phyloP scores from a whole-genome alignment of 2,329 filamentous ascomycete genomes.

The Emericellopsis cladophorae region DNA sequence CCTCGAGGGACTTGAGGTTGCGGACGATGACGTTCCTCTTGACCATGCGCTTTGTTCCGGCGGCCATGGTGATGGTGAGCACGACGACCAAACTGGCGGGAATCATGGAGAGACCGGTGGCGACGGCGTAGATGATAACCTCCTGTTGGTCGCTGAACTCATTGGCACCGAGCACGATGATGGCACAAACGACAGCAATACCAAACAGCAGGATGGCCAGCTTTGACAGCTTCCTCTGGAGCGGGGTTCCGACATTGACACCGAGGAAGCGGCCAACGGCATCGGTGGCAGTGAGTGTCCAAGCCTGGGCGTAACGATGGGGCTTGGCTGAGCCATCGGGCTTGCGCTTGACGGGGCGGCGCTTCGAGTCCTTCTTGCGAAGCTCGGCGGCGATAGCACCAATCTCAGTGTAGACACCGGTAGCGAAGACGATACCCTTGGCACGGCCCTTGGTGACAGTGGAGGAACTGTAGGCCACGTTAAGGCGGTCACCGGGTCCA shows the following conservation, averaged over 20 bases:
- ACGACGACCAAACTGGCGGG: constrained; percentile 35
- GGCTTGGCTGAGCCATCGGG: constrained; percentile 38
- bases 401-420: constrained; percentile 47
- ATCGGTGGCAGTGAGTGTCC: constrained; percentile 38
- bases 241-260: constrained; percentile 55
- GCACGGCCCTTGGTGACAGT: constrained; percentile 46
- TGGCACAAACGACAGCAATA: constrained; percentile 54
- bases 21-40: constrained; percentile 39
- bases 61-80: constrained; percentile 47
- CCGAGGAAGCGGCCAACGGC: constrained; percentile 52
- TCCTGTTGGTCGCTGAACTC: constrained; percentile 38
- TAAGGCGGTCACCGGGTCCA: constrained; percentile 37
- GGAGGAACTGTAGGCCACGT: constrained; percentile 45
- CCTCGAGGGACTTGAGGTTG: constrained; percentile 39
- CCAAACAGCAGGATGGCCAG: constrained; percentile 54
- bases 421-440: constrained; percentile 44
- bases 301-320: constrained; percentile 34
- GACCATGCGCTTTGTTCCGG: constrained; percentile 39
- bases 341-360: constrained; percentile 36
- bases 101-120: constrained; percentile 35
- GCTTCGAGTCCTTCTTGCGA: constrained; percentile 34
- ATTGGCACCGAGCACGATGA: constrained; percentile 57
- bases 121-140: constrained; percentile 44
- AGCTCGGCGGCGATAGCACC: constrained; percentile 37
- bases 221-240: constrained; percentile 56